Conservation (phyloP, 148 eudicot species). For the Amaranthus cruentus region DNA sequence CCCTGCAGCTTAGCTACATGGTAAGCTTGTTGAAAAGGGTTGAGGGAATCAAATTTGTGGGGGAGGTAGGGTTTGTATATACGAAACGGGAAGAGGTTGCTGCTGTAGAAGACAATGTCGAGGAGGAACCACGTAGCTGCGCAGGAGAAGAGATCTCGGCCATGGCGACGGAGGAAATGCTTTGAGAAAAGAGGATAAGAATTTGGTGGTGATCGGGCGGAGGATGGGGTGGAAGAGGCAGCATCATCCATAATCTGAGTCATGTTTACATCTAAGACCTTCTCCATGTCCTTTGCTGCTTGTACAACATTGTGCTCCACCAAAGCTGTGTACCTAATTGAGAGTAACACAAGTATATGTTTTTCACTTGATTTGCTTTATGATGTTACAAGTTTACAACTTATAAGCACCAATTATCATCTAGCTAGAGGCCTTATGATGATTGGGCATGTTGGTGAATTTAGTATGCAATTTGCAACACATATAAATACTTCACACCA, state of each 20-base stretch:
- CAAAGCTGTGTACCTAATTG: slow-evolving; percentile 48
- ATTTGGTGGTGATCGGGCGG: slow-evolving; percentile 15
- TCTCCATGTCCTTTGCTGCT: slow-evolving; percentile 57
- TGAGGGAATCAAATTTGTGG: not conserved
- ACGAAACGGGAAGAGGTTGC: slow-evolving; percentile 43
- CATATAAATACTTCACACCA: too few species aligned
- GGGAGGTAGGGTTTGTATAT: slow-evolving; percentile 24
- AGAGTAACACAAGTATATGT: not conserved
- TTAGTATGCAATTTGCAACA: too few species aligned
- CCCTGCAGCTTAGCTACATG: slow-evolving; percentile 41
- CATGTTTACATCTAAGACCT: slow-evolving; percentile 35
- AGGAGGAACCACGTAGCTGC: slow-evolving; percentile 44
- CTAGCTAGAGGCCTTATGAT: too few species aligned
- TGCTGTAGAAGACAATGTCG: slow-evolving; percentile 56
- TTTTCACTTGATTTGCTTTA: too few species aligned
- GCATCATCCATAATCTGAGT: slow-evolving; percentile 32
- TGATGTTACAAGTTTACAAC: too few species aligned
- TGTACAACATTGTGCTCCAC: slow-evolving; percentile 49
- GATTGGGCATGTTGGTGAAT: too few species aligned
- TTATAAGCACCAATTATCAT: too few species aligned
- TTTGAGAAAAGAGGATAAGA: slow-evolving; percentile 40
- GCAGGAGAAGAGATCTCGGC: slow-evolving; percentile 51
- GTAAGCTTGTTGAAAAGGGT: slow-evolving; percentile 35
- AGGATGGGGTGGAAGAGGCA: slow-evolving; percentile 2
- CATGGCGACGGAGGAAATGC: slow-evolving; percentile 42